A percentile compares a stretch with the other conserved stretches of the same genome.
phyloP scores from a whole-genome alignment of 23 red algal genomes.

The Agarophyton chilense region DNA sequence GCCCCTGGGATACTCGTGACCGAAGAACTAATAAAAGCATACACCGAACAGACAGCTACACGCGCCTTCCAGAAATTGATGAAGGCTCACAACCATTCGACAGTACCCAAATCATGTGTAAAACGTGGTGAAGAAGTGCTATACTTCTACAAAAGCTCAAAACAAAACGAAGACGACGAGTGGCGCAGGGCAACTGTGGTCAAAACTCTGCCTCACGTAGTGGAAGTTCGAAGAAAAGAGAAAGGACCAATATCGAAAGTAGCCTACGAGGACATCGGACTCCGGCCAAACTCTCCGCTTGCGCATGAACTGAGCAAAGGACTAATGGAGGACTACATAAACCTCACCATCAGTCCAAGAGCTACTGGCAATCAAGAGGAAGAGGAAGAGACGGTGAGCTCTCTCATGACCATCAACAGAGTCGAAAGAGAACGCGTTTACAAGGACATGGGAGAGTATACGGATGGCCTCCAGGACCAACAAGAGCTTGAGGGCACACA shows the following conservation, averaged over 20 bases:
- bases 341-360: not conserved
- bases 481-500: not conserved
- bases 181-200: not conserved
- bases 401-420: not conserved
- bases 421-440: not conserved
- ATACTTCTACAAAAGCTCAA: not conserved
- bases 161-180: not conserved
- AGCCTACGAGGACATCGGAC: not conserved
- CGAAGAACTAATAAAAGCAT: not conserved
- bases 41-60: conserved; percentile 6
- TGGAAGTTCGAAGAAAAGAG: not conserved
- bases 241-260: not conserved
- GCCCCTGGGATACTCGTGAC: not conserved
- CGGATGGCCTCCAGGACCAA: not conserved
- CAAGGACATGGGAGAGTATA: not conserved
- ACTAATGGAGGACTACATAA: not conserved
- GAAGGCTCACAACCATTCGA: not conserved
- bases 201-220: not conserved
- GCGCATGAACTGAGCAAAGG: not conserved
- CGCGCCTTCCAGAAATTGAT: not conserved
- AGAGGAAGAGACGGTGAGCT: not conserved
- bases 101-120: not conserved
- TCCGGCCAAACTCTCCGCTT: not conserved
- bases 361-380: not conserved
- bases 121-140: not conserved